These are phyloP conservation scores for Brachypodium distachyon DNA, from an alignment of 202 grass and related monocot genomes.

Conservation along the genomic window DNA sequence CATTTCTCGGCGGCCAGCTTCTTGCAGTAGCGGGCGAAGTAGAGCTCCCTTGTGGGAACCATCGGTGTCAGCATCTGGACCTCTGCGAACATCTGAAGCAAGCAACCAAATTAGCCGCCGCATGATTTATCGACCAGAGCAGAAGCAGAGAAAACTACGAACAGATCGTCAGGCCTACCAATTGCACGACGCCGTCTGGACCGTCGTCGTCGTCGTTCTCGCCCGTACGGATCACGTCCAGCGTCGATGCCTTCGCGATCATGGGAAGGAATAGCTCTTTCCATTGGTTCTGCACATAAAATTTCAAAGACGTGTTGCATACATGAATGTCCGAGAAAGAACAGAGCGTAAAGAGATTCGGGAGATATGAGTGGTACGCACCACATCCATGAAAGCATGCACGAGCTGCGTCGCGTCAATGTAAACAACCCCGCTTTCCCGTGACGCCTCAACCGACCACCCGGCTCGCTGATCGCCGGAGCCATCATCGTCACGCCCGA, in stretches of 20 bases:
- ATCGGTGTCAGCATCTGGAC: slow-evolving; percentile 63
- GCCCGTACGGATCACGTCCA: slow-evolving; percentile 33
- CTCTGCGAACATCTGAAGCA: slow-evolving; percentile 69
- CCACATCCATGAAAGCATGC: slow-evolving; percentile 65
- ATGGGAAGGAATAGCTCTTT: slow-evolving; percentile 61
- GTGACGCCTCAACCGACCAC: slow-evolving; percentile 55
- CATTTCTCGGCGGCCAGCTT: slow-evolving; percentile 47
- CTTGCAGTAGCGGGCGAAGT: slow-evolving; percentile 66
- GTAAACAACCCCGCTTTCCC: slow-evolving; percentile 47
- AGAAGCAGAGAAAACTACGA: not conserved
- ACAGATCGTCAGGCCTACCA: slow-evolving; percentile 33
- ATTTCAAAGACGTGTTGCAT: not conserved
- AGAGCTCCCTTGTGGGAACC: slow-evolving; percentile 57
- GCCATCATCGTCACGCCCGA: not conserved
- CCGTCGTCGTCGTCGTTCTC: slow-evolving; percentile 31
- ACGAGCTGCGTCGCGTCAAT: slow-evolving; percentile 42
- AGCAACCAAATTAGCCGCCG: not conserved
- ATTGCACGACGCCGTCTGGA: slow-evolving; percentile 50
- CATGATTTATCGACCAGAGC: not conserved
- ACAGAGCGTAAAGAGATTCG: not conserved
- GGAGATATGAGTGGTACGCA: not conserved
- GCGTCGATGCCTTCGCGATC: slow-evolving; percentile 39
- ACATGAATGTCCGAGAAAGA: too few relatives aligned
- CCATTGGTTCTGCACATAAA: slow-evolving; percentile 64
- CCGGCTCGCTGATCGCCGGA: slow-evolving; percentile 9